phyloP scores from a whole-genome alignment of 352 stramenopile genomes.

The Pythium utonaiense region DNA sequence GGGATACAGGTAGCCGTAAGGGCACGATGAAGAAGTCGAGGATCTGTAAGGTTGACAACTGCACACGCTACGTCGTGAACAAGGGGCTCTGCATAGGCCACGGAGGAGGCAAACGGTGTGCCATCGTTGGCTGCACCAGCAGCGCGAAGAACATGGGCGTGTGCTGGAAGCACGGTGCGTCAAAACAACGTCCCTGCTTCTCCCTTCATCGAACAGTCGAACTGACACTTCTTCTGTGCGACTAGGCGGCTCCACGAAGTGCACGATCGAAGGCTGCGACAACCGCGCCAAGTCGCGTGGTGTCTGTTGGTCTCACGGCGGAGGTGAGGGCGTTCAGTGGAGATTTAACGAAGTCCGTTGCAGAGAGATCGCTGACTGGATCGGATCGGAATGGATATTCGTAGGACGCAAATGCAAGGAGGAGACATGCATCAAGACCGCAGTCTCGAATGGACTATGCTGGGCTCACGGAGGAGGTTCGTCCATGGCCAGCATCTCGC shows the following conservation, averaged over 20 bases:
- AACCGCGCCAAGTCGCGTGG: constrained; percentile 76
- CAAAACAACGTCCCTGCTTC: not conserved
- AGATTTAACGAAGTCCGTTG: too few relatives aligned
- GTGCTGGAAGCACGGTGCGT: constrained; percentile 72
- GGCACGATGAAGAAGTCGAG: constrained; percentile 47
- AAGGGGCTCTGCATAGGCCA: constrained; percentile 74
- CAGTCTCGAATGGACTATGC: constrained; percentile 74
- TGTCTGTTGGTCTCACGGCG: constrained; percentile 78
- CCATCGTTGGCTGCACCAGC: constrained; percentile 57
- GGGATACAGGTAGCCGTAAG: constrained; percentile 9
- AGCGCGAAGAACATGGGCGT: constrained; percentile 74
- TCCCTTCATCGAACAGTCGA: not conserved
- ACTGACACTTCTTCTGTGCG: constrained; percentile 6
- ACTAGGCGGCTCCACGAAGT: constrained; percentile 68
- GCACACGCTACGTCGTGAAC: constrained; percentile 73
- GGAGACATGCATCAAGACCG: constrained; percentile 60
- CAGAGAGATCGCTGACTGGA: not conserved
- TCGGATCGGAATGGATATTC: not conserved
- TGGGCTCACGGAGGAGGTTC: constrained; percentile 79
- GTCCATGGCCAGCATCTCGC: not conserved
- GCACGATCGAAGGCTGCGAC: constrained; percentile 54
- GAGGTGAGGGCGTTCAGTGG: constrained; percentile 31
- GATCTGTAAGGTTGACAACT: constrained; percentile 75
- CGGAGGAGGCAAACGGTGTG: constrained; percentile 66
- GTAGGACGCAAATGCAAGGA: constrained; percentile 61